phyloP scores from a whole-genome alignment of 257 asterid species.

The Solanum pimpinellifolium region DNA sequence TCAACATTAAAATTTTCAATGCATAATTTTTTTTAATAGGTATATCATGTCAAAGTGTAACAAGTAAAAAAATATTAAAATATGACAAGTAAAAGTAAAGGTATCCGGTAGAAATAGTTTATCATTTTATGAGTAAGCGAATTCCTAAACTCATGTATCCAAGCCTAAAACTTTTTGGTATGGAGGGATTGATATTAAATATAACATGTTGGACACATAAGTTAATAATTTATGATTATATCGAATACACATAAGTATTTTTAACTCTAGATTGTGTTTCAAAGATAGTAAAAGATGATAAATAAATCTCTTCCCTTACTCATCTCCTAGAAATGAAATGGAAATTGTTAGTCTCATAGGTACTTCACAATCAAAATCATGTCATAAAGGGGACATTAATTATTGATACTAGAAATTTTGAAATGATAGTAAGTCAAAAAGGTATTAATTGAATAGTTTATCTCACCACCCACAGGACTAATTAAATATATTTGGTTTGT shows the following conservation, averaged over 20 bases:
- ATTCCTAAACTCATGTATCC: neutral
- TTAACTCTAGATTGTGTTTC: neutral
- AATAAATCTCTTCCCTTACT: neutral
- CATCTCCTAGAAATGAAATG: neutral
- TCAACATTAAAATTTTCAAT: no score
- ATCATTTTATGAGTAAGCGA: neutral
- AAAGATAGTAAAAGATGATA: neutral
- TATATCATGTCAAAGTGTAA: no score
- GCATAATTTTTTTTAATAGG: no score
- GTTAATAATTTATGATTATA: neutral
- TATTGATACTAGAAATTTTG: neutral
- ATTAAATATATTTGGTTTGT: no score
- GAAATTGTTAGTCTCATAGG: neutral
- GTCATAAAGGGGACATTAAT: neutral
- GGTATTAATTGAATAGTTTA: neutral
- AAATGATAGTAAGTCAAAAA: neutral
- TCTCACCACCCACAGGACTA: neutral
- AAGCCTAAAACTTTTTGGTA: neutral
- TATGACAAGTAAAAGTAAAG: no score
- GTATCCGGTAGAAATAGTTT: no score
- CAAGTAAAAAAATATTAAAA: no score
- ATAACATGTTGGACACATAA: neutral
- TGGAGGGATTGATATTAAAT: neutral
- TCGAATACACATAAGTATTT: neutral
- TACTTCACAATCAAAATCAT: neutral